Conservation (phyloP, 164 flowering plant species). For the Dillenia turbinata region DNA sequence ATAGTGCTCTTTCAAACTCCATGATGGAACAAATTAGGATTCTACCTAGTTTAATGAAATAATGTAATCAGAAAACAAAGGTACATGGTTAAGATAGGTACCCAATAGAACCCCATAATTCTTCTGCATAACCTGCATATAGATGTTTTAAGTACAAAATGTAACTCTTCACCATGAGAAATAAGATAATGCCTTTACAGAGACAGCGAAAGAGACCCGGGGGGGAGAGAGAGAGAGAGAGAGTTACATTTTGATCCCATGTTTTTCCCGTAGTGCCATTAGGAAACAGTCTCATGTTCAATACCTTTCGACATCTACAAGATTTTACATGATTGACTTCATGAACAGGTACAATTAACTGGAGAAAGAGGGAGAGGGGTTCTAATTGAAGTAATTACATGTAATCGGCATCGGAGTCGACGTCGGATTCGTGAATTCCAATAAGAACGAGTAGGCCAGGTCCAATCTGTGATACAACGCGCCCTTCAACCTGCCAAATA, state of each 20-base stretch:
- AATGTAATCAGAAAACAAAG: too few relatives aligned
- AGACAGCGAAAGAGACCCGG: too few relatives aligned
- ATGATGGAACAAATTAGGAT: too few relatives aligned
- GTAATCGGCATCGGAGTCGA: slow-evolving; percentile 78
- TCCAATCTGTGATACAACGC: slow-evolving; percentile 75
- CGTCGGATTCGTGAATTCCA: slow-evolving; percentile 79
- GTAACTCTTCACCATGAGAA: neutral
- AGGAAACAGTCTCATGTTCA: slow-evolving; percentile 89
- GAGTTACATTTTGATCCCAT: slow-evolving; percentile 79
- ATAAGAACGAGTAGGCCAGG: slow-evolving; percentile 88
- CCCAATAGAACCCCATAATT: slow-evolving; percentile 79
- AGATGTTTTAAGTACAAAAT: slow-evolving; percentile 1
- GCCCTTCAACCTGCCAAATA: slow-evolving; percentile 73
- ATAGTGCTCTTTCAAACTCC: too few relatives aligned
- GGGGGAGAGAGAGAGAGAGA: neutral
- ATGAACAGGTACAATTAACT: neutral
- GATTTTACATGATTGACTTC: neutral
- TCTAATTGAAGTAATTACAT: slow-evolving; percentile 31
- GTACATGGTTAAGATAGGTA: slow-evolving; percentile 14
- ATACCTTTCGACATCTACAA: slow-evolving; percentile 83
- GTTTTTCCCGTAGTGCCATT: slow-evolving; percentile 67
- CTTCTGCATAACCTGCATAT: slow-evolving; percentile 82
- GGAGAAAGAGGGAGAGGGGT: neutral
- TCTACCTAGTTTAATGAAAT: too few relatives aligned
- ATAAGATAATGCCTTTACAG: slow-evolving; percentile 1